These are phyloP conservation scores for Klebsormidium nitens DNA, from an alignment of 139 green algal species.

Conservation along the genomic window DNA sequence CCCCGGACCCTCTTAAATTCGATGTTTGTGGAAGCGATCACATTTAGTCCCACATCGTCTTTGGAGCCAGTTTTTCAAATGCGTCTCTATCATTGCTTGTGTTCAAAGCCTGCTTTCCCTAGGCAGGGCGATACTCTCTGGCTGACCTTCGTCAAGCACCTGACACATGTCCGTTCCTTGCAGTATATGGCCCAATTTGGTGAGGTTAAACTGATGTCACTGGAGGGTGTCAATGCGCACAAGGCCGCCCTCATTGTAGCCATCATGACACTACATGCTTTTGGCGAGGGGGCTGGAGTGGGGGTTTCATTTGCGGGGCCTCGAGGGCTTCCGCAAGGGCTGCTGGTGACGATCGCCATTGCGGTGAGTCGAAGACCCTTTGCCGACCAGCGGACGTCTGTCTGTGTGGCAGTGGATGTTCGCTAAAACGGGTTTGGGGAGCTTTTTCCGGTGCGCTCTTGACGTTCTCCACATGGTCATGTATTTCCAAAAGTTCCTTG, in stretches of 20 bases:
- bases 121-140: not conserved
- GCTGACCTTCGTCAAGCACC: conserved; percentile 39
- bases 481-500: too few relatives aligned
- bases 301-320: conserved; percentile 80
- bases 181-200: conserved; percentile 60
- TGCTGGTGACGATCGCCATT: conserved; percentile 91
- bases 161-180: conserved; percentile 68
- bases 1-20: too few relatives aligned
- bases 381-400: too few relatives aligned
- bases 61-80: too few relatives aligned
- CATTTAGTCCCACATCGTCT: too few relatives aligned
- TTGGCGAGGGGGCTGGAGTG: conserved; percentile 91
- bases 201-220: conserved; percentile 61
- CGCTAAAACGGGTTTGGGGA: too few relatives aligned
- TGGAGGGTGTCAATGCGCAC: conserved; percentile 70
- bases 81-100: too few relatives aligned
- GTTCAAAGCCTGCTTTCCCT: not conserved
- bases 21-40: too few relatives aligned
- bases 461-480: too few relatives aligned
- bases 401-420: too few relatives aligned
- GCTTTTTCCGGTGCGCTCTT: too few relatives aligned
- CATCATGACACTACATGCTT: conserved; percentile 94
- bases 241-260: conserved; percentile 84
- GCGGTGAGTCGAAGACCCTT: too few relatives aligned
- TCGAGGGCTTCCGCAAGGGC: conserved; percentile 73